Base-by-base conservation (phyloP, 2,329 filamentous ascomycete genomes). In the Aureobasidium vineae region DNA sequence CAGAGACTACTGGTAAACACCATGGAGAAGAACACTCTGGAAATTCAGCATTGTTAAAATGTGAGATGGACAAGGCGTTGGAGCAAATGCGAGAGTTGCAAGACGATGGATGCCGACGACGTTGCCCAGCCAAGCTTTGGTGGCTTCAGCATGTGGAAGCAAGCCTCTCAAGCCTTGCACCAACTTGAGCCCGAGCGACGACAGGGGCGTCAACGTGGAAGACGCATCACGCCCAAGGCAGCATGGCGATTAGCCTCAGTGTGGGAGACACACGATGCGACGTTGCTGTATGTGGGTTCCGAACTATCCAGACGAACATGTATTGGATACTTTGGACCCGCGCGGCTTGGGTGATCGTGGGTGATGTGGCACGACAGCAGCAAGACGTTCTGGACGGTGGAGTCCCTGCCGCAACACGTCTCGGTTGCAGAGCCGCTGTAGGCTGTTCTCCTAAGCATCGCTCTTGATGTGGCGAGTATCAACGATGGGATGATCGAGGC, bases 331-430 rank as follows among this genome's bases (percentile, higher is more conserved):
- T 16, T 21, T 15, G 28, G 15, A 59, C 54, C 53, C 54, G 54
- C 38, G 54, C 54, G 54, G 54, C 54, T 59, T 59, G 54, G 54
- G 54, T 59, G 54, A 43, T 59, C 54, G 43, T 59, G 54, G 54
- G 54, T 59, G 54, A 43, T 59, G 54, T 59, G 54, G 19, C 36
- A 59, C 54, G 54, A 59, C 54, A 31, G 54, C 54, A 43, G 33
- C 21, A n/a, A 43, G 38, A 43, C 54, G 54, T 43, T 59, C 54
- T 43, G 38, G 38, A 31, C 53, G 38, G 38, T 57, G 53, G 38
- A 15, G 19, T 43, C 23, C 15, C 33, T 59, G 54, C 54, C 54
- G 26, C 54, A 43, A 11, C 33, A 36, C 1, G 15, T 28, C 16
- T 21, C 40, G 38, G 23, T 43, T 43, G 38, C 50, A 31, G 50